Conservation (phyloP, 2,329 filamentous ascomycete species). For the Fusarium sp. region DNA sequence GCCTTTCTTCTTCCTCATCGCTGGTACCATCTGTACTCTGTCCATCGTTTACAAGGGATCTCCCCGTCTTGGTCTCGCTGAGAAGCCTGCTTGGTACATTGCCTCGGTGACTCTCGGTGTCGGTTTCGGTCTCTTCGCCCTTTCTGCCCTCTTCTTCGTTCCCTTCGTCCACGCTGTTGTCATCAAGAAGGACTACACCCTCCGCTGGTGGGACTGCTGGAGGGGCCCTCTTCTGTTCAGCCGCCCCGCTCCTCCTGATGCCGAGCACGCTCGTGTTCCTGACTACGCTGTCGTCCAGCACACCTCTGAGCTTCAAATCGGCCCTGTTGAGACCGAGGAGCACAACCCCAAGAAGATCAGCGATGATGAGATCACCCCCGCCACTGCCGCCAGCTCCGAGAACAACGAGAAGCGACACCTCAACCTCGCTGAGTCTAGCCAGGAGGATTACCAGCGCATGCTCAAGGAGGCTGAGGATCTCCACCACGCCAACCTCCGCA, state of each 20-base stretch:
- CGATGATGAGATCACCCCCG: constrained; percentile 51
- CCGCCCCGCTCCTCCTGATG: constrained; percentile 65
- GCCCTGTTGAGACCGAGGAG: constrained; percentile 26
- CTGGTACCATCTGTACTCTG: constrained; percentile 77
- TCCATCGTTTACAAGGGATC: constrained; percentile 87
- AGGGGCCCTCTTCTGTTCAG: constrained; percentile 72
- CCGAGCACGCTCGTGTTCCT: constrained; percentile 69
- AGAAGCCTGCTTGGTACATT: constrained; percentile 74
- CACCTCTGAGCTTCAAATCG: constrained; percentile 59
- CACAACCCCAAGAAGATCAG: constrained; percentile 30
- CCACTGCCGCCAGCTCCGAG: constrained; percentile 26
- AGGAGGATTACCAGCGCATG: constrained; percentile 71
- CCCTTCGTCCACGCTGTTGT: constrained; percentile 74
- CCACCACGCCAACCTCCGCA: constrained; percentile 71
- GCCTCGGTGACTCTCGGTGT: constrained; percentile 73
- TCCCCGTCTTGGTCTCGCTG: constrained; percentile 53
- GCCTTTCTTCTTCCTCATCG: constrained; percentile 82
- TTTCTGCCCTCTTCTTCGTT: constrained; percentile 77
- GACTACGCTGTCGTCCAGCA: constrained; percentile 83
- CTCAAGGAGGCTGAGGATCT: constrained; percentile 65
- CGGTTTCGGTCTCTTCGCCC: constrained; percentile 67
- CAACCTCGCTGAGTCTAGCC: constrained; percentile 52
- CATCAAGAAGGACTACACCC: constrained; percentile 73
- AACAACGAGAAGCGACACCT: constrained; percentile 57
- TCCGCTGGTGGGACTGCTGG: constrained; percentile 72